Evolutionary conservation across 2,329 filamentous ascomycete species (phyloP).

Genomic region (Talaromyces funiculosus): DNA sequence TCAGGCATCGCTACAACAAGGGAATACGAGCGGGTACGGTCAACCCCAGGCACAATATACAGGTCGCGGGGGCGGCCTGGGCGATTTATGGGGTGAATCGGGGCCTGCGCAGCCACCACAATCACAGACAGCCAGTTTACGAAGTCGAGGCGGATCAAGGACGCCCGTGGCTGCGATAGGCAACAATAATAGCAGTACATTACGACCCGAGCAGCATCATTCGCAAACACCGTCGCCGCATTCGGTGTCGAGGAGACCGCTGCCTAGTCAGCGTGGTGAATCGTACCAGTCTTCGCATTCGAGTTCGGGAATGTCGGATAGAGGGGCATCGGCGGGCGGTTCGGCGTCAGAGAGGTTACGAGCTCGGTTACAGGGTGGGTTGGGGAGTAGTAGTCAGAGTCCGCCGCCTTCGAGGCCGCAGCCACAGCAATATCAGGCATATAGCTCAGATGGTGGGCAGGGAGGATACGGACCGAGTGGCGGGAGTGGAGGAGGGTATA

Average conservation of each 20-base stretch:
- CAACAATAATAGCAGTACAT: background rate
- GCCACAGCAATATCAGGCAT: conserved; percentile 7
- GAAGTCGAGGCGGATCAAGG: conserved; percentile 25
- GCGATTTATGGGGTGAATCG: conserved; percentile 55
- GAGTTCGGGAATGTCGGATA: conserved; percentile 33
- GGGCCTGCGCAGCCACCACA: conserved; percentile 24
- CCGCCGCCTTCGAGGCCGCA: conserved; percentile 13
- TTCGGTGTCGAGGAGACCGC: conserved; percentile 46
- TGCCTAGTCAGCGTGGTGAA: conserved; percentile 67
- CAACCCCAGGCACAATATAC: conserved; percentile 29
- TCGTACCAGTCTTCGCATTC: conserved; percentile 61
- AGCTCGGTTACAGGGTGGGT: conserved; percentile 69
- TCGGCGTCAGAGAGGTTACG: conserved; percentile 78
- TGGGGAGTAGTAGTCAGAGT: conserved; percentile 30
- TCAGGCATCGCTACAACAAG: conserved; percentile 48
- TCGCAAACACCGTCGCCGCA: conserved; percentile 24
- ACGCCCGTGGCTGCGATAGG: conserved; percentile 17
- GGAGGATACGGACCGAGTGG: background rate
- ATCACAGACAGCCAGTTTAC: conserved; percentile 36
- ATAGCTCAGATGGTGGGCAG: background rate
- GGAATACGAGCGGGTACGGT: conserved; percentile 21
- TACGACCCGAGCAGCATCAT: conserved; percentile 15
- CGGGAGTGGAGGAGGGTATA: conserved; percentile 1
- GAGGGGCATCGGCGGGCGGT: conserved; percentile 27
- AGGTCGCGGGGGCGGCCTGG: conserved; percentile 45